Conservation (phyloP, 1,284 basidiomycete genomes). For the Cerrena zonata region DNA sequence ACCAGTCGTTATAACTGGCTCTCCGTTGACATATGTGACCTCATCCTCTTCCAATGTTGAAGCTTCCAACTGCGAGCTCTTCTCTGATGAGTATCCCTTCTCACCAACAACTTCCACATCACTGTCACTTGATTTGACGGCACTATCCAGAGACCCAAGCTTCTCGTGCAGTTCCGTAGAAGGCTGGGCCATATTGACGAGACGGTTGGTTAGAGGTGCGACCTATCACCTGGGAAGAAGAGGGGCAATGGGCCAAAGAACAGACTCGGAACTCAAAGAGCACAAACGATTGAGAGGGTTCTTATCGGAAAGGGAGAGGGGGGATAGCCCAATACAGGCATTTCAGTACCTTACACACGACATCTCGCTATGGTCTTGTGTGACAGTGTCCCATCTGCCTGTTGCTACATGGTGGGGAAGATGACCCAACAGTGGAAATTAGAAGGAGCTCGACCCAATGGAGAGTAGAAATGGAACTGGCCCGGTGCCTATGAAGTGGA, state of each 20-base stretch:
- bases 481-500: not conserved
- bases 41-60: constrained; percentile 24
- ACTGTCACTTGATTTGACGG: not conserved
- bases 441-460: not conserved
- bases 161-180: constrained; percentile 2
- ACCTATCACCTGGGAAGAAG: too few relatives aligned
- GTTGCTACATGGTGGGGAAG: not conserved
- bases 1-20: constrained; percentile 49
- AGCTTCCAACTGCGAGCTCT: constrained; percentile 10
- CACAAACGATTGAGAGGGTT: too few relatives aligned
- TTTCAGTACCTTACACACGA: not conserved
- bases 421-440: not conserved
- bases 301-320: not conserved
- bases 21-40: constrained; percentile 41
- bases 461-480: not conserved
- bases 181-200: too few relatives aligned
- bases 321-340: not conserved
- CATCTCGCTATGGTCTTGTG: not conserved
- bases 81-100: constrained; percentile 19
- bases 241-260: too few relatives aligned
- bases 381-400: not conserved
- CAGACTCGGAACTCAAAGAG: too few relatives aligned
- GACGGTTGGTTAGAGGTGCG: too few relatives aligned
- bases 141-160: not conserved
- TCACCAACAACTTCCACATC: constrained; percentile 24